Conservation (phyloP, 331 rosid genomes). For the Malus hybrid region DNA sequence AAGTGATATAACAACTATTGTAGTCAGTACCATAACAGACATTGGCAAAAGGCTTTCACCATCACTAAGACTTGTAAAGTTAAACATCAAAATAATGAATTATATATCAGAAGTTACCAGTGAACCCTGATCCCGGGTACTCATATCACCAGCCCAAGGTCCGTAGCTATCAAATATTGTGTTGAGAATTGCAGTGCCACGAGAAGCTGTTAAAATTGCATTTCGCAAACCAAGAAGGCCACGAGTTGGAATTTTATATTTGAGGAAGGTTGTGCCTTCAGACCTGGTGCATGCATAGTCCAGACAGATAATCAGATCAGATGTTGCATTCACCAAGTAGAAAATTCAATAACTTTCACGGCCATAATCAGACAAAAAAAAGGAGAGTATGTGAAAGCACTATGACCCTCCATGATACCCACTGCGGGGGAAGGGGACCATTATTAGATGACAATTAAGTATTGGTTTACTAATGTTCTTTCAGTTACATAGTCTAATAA, state of each 20-base stretch:
- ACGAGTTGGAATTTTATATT: constrained; percentile 95
- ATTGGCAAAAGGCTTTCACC: neutral
- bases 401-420: neutral
- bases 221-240: constrained; percentile 94
- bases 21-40: neutral
- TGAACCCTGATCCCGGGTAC: constrained; percentile 90
- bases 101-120: constrained; percentile 45
- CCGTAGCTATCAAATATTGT: constrained; percentile 83
- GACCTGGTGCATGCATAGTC: constrained; percentile 41
- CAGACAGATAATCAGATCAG: constrained; percentile 17
- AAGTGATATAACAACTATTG: neutral
- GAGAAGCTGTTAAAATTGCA: constrained; percentile 94
- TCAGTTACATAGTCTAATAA: neutral
- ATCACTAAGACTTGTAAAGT: neutral
- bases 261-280: constrained; percentile 77
- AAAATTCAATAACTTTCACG: neutral
- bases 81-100: neutral
- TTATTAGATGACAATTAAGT: neutral
- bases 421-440: neutral
- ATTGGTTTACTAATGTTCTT: neutral
- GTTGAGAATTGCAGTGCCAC: constrained; percentile 95
- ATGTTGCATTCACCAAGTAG: neutral
- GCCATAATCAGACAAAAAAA: neutral
- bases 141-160: constrained; percentile 94
- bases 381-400: neutral